Percentiles rank a stretch among this genome's conserved stretches.
These are phyloP conservation scores for Tricladium varicosporioides DNA, from an alignment of 2,329 filamentous ascomycete genomes.

Conservation along the genomic window DNA sequence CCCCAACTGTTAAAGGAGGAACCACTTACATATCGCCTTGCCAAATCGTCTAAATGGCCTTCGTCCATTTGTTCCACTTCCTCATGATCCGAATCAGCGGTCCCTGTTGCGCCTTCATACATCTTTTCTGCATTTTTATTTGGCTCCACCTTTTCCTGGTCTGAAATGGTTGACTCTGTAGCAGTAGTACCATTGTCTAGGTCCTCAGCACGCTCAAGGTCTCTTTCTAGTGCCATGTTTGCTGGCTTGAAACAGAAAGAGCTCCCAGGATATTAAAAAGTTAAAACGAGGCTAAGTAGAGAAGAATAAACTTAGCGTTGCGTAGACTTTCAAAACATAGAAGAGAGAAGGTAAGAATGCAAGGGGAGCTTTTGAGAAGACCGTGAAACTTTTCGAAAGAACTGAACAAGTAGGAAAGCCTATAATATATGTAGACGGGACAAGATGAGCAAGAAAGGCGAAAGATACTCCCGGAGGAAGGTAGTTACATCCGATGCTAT, in stretches of 20 bases:
- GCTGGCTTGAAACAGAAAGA: not conserved
- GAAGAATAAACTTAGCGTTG: no score
- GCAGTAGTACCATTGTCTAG: constrained; percentile 17
- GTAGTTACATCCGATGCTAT: no score
- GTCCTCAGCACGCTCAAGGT: constrained; percentile 17
- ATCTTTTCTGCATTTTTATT: constrained; percentile 14
- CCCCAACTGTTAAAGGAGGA: not conserved
- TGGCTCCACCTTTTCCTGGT: constrained; percentile 12
- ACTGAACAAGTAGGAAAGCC: no score
- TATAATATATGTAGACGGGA: no score
- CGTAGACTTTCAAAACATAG: no score
- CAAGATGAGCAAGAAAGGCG: no score
- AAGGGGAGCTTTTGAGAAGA: no score
- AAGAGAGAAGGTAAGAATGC: no score
- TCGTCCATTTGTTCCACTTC: constrained; percentile 30
- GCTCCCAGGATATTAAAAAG: not conserved
- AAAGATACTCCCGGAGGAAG: no score
- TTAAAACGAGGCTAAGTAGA: not conserved
- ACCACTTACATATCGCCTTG: constrained; percentile 23
- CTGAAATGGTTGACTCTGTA: constrained; percentile 20
- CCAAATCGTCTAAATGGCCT: constrained; percentile 28
- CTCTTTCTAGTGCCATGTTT: constrained; percentile 16
- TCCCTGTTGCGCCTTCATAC: constrained; percentile 17
- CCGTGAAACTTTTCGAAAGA: no score
- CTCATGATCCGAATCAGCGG: constrained; percentile 29